Base-by-base conservation (phyloP, 1,284 basidiomycete species). In the Irpex sp. region DNA sequence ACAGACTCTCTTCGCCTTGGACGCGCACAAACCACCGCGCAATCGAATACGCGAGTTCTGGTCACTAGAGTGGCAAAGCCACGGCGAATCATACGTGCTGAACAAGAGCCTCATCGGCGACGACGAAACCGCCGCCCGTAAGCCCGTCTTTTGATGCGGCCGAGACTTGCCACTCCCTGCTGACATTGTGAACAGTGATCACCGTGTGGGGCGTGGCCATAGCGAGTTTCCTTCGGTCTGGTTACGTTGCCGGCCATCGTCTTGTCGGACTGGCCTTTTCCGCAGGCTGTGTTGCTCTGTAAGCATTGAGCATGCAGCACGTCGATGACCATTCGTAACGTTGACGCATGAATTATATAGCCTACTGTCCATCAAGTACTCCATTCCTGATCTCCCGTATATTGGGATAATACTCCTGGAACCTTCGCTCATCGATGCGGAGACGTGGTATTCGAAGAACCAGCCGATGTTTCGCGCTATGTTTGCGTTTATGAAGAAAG, bases 341-440 rank as follows among this genome's bases (percentile, higher is more conserved):
- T 33, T 33, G 28, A 33, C 28, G 28, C 28, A 19, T 28, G 7
- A 19, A n/a, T 28, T 28, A 28, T 19, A 19, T 19, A 51, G 49
- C 10, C 49, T 51, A 14, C 49, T 51, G 19, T 19, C 49, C 19
- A 12, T 28, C 18, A 51, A 51, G 8, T 51, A 51, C 19, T 28
- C 23, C 19, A 28, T 28, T 1, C 49, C 49, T 12, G 19, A 19
- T 19, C 48, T 19, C 14, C 58, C 51, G 9, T 60, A 55, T 45
- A 9, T 21, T 1, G 58, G 48, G n/a, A 60, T 60, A 16, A 56
- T 60, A n/a, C 52, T 60, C 19, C 14, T 60, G 10, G 58, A 60
- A 19, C 37, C 58, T n/a, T 39, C 58, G 7, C 35, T 60, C 12
- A 60, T 60, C 14, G 58, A 60, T 52, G 35, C 51, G 37, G 35